A percentile compares a stretch with the other conserved stretches of the same genome.
These are phyloP conservation scores for Dothiorella sarmentorum DNA, from an alignment of 2,329 filamentous ascomycete species.

Conservation along the genomic window DNA sequence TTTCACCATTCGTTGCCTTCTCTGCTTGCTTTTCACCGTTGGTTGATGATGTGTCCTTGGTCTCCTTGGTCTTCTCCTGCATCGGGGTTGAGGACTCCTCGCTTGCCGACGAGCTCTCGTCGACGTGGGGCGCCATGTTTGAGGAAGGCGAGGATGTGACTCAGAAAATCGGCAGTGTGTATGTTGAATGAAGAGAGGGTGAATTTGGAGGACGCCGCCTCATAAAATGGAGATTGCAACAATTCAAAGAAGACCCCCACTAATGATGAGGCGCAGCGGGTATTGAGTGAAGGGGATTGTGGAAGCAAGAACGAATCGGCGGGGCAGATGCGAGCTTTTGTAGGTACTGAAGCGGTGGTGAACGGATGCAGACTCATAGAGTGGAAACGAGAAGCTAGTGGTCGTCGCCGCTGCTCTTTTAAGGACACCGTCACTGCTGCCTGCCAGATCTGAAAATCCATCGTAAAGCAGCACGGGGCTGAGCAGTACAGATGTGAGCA, in stretches of 20 bases:
- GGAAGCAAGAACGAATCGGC: neutral
- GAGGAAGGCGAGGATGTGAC: neutral
- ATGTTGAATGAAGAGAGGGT: too few relatives aligned
- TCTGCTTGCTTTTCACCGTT: neutral
- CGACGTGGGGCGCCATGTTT: constrained; percentile 4
- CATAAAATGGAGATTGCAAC: too few relatives aligned
- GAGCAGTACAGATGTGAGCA: neutral
- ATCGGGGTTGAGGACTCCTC: neutral
- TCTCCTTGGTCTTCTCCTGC: neutral
- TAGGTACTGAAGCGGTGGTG: neutral
- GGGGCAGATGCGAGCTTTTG: neutral
- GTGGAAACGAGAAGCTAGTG: neutral
- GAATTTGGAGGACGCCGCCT: too few relatives aligned
- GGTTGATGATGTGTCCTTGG: neutral
- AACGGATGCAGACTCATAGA: neutral
- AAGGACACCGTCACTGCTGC: constrained; percentile 8
- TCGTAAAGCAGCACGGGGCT: neutral
- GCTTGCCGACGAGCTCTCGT: neutral
- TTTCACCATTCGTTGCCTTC: neutral
- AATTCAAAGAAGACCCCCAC: too few relatives aligned
- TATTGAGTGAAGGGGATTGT: neutral
- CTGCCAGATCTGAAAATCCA: neutral
- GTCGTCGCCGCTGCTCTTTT: neutral
- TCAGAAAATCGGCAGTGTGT: too few relatives aligned
- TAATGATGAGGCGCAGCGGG: neutral